These are phyloP conservation scores for Stephania yunnanensis DNA, from an alignment of 164 flowering plant genomes.

Conservation along the genomic window DNA sequence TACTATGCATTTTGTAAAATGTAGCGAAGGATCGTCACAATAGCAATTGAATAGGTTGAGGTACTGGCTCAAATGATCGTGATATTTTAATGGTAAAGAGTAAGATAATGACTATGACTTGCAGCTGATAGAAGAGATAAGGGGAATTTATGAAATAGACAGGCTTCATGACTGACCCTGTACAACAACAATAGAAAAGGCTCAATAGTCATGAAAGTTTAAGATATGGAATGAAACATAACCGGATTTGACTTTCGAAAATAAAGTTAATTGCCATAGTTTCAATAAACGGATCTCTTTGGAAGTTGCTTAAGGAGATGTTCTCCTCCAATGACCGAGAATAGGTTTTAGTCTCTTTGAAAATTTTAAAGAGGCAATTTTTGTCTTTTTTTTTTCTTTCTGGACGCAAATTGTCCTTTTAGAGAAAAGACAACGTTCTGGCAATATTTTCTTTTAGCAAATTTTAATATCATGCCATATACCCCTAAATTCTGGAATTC, in stretches of 20 bases:
- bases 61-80: too few species aligned
- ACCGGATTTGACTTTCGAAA: too few species aligned
- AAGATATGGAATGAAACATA: too few species aligned
- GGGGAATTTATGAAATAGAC: not conserved
- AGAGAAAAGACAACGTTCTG: too few species aligned
- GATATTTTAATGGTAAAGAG: too few species aligned
- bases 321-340: not conserved
- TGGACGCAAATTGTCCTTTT: not conserved
- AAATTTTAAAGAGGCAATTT: not conserved
- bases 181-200: too few species aligned
- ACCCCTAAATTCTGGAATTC: not conserved
- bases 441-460: not conserved
- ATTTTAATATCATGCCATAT: not conserved
- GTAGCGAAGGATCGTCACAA: not conserved
- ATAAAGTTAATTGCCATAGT: too few species aligned
- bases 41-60: not conserved
- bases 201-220: too few species aligned
- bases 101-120: not conserved
- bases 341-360: too few species aligned
- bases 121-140: not conserved
- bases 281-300: not conserved
- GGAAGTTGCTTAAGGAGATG: not conserved
- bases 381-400: not conserved
- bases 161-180: not conserved
- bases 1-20: not conserved